Conservation (phyloP, 257 asterid species). For the Penstemon barbatus region DNA sequence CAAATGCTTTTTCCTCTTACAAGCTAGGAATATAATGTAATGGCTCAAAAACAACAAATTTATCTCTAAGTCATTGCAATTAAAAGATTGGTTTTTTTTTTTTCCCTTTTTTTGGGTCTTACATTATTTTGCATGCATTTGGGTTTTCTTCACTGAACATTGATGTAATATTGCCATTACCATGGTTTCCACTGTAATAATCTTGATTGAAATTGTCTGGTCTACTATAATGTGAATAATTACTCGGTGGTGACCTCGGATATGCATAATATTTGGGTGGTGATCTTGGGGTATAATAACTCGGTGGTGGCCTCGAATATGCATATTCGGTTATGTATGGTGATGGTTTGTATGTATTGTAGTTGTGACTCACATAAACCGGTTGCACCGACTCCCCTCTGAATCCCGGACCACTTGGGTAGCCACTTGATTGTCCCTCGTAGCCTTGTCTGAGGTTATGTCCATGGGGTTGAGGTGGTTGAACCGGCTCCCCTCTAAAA, state of each 20-base stretch:
- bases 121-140: conserved; percentile 74
- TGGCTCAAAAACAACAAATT: conserved; percentile 31
- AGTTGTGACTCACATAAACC: not conserved
- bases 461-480: conserved; percentile 30
- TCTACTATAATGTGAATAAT: conserved; percentile 33
- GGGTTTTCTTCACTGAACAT: conserved; percentile 94
- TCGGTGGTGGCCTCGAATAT: not conserved
- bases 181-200: conserved; percentile 47
- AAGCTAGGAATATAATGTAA: conserved; percentile 48
- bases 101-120: conserved; percentile 16
- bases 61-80: conserved; percentile 27
- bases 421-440: no score
- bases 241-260: not conserved
- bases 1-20: conserved; percentile 45
- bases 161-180: conserved; percentile 57
- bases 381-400: not conserved
- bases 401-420: conserved; percentile 9
- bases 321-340: not conserved
- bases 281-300: no score
- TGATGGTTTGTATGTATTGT: conserved; percentile 6
- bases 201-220: conserved; percentile 52
- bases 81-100: conserved; percentile 23
- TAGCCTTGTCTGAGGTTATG: no score
- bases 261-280: not conserved
- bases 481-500: conserved; percentile 15